Conservation (phyloP, 345 rosid species). For the Hevea brasiliensis region DNA sequence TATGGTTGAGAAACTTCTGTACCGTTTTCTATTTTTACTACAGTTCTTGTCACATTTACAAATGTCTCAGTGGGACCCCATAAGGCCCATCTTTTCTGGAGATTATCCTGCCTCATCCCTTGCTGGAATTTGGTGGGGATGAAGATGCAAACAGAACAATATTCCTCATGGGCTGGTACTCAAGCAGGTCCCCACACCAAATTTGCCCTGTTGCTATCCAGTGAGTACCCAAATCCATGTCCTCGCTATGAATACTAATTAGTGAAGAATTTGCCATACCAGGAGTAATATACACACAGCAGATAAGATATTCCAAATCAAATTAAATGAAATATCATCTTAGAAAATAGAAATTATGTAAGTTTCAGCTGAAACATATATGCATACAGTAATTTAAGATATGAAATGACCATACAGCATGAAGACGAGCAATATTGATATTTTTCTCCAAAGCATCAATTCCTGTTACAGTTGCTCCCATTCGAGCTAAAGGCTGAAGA, state of each 20-base stretch:
- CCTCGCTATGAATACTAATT: too few species aligned
- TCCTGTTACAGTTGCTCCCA: slow-evolving; percentile 96
- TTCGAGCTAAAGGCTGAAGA: slow-evolving; percentile 88
- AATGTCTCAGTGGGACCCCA: too few species aligned
- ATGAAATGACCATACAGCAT: slow-evolving; percentile 61
- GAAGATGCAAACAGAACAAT: too few species aligned
- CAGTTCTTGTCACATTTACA: too few species aligned
- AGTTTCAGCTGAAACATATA: not conserved
- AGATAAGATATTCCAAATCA: slow-evolving; percentile 1
- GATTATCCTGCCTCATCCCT: too few species aligned
- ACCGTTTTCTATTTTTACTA: too few species aligned
- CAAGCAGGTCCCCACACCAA: not conserved
- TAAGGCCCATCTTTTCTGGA: too few species aligned
- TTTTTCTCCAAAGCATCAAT: slow-evolving; percentile 93
- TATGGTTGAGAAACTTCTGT: not conserved
- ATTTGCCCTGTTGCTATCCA: not conserved
- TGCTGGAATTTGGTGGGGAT: too few species aligned
- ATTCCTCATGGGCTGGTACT: too few species aligned
- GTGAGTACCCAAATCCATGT: too few species aligned
- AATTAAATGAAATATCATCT: not conserved
- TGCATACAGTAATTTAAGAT: not conserved
- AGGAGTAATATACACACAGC: not conserved
- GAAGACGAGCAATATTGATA: slow-evolving; percentile 82
- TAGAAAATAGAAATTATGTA: not conserved
- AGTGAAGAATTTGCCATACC: too few species aligned